Evolutionary conservation across 2,329 filamentous ascomycete species (phyloP), one percentile per base, ranked within the genome.

Genomic region (Diaporthe australafricana): DNA sequence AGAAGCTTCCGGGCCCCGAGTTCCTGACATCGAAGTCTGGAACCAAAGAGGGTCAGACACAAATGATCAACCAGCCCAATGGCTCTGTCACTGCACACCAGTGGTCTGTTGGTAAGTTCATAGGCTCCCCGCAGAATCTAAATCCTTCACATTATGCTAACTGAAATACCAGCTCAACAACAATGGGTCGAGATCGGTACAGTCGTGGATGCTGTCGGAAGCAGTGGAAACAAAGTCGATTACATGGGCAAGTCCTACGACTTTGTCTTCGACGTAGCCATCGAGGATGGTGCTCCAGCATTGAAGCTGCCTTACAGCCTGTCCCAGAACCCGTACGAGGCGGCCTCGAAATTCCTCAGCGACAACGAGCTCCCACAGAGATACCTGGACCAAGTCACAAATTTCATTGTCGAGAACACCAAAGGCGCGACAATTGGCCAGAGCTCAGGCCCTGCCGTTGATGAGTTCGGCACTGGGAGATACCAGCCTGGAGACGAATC

Each of bases 211-310:
- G 90, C 94, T 4, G 93, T 93, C 6, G 94, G 93, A 47, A 97
- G 94, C 79, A 94, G 91, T 75, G 93, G 94, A 14, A 90, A 90
- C 72, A 95, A 95, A 83, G 90, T 90, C 9, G 87, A 91, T 71
- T 92, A 96, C 79, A 86, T 93, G 1, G 96, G 96, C 40, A 90
- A 97, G 79, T 93, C 96, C 73, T 99, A 97, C 80, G 96, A 99
- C 79, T 98, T 93, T 78, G 95, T 99, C 11, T 98, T 98, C 76
- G 95, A 98, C 78, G 95, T 98, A 32, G 95, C 98, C 77, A 97
- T 98, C 74, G 94, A 98, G 80, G 96, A 98, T 78, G 96, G 95
- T 67, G 96, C 97, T 78, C 95, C 96, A 16, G 91, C 96, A 0
- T 86, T 98, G 56, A 98, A 98, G 81, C 87, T 98, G n/a, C 95